Base-by-base conservation (phyloP, 140 eudicot genomes). In the Oenanthe javanica region DNA sequence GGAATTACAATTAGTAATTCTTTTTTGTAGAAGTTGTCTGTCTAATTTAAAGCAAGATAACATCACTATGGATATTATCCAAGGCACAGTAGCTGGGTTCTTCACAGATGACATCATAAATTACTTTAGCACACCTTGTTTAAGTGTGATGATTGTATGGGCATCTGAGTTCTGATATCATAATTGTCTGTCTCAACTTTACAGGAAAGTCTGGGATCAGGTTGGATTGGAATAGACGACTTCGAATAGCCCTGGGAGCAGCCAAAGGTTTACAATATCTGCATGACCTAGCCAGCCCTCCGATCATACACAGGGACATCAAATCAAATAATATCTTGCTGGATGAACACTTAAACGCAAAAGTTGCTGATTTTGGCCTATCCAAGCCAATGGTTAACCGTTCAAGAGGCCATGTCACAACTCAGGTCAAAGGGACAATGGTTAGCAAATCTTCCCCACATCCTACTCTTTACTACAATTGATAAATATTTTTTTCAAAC, bases 371-470 rank as follows among this genome's bases (percentile, higher is more conserved):
- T 86, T 94, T 92, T 42, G 97, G 98, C 42, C 90, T 94, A 50
- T 91, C 96, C 59, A 94, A 88, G 90, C 82, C 85, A 3, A n/a
- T 87, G 48, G 90, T 86, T 21, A 93, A 91, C 43, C 51, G 85
- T 19, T 86, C 86, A 51, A 87, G 82, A 81, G 87, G 89, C 75
- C 93, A 92, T 80, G 86, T 94, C 72, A 94, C 96, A 9, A 92
- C 98, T 80, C 98, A 94, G 86, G 97, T 94, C 51, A 93, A 93
- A 86, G 98, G 98, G 47, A 93, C 98, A 76, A 87, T 93, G 98
- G 98, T 93, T 1, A 84, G 95, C 84, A 67, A n/a, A 57, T 45
- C n/a, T 43, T 21, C 42, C 83, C 57, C 46, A 18, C n/a, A 23
- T 12, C 84, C 48, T 25, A 2, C 48, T 31, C 16, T 18, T 36